Percentiles rank a stretch among this genome's conserved stretches.
Evolutionary conservation across 306 rosid genomes (phyloP).

Genomic region (Oxytropis ochrocephala): DNA sequence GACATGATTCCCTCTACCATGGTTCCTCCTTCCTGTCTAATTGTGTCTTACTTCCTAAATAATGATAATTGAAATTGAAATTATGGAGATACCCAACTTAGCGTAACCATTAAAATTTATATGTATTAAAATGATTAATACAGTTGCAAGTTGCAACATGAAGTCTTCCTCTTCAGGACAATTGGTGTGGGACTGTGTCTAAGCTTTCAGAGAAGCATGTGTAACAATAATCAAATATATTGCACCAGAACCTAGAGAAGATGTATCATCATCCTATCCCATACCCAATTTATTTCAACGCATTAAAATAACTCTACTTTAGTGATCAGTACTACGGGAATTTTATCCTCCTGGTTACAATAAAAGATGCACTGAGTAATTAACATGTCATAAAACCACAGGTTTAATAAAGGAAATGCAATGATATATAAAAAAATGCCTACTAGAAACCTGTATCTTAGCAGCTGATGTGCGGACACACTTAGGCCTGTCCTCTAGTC

Average conservation of each 20-base stretch:
- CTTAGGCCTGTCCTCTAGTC: conserved; percentile 55
- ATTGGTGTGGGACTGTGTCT: neutral
- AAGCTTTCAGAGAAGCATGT: conserved; percentile 8
- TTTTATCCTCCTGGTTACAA: neutral
- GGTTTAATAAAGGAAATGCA: conserved; percentile 16
- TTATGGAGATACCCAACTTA: neutral
- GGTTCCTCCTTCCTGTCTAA: neutral
- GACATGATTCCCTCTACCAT: neutral
- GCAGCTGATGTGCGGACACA: conserved; percentile 60
- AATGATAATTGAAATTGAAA: neutral
- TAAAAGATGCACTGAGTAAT: neutral
- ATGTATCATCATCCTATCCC: neutral
- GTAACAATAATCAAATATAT: neutral
- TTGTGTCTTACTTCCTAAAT: conserved; percentile 1
- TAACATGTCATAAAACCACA: conserved; percentile 5
- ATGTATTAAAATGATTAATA: neutral
- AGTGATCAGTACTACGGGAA: neutral
- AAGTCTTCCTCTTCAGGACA: conserved; percentile 2
- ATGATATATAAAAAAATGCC: neutral
- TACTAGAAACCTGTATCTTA: conserved; percentile 55
- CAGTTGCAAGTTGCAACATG: neutral
- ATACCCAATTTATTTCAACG: conserved; percentile 7
- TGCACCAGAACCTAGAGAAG: conserved; percentile 7
- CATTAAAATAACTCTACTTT: neutral
- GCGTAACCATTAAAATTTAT: neutral